Evolutionary conservation across 164 flowering plant genomes (phyloP).

Genomic region (Liriodendron chinense): DNA sequence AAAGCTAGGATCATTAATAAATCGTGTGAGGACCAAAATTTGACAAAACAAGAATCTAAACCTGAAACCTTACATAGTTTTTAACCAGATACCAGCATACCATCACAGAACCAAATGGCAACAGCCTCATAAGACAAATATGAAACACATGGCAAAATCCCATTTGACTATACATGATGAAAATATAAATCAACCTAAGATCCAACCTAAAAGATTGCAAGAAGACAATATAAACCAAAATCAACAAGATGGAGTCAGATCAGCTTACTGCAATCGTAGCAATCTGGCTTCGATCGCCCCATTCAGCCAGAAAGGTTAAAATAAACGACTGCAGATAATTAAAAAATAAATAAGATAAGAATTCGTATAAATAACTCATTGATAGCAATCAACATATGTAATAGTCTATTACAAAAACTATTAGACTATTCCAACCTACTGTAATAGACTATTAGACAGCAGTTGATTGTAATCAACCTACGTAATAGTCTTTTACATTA

Average conservation of each 20-base stretch:
- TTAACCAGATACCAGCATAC: neutral
- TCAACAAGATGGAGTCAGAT: neutral
- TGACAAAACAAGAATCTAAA: too few species aligned
- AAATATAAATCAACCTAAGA: neutral
- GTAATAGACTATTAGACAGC: too few species aligned
- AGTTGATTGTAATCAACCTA: too few species aligned
- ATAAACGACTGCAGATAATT: conserved; percentile 74
- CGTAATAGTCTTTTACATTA: too few species aligned
- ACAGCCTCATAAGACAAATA: neutral
- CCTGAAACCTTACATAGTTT: too few species aligned
- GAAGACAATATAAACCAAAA: neutral
- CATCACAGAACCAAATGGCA: neutral
- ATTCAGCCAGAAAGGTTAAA: conserved; percentile 92
- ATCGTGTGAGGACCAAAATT: too few species aligned
- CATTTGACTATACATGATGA: too few species aligned
- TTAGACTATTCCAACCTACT: too few species aligned
- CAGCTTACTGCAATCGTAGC: conserved; percentile 97
- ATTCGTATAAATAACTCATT: too few species aligned
- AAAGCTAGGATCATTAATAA: too few species aligned
- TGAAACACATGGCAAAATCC: neutral
- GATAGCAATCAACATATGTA: too few species aligned
- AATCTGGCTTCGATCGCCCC: conserved; percentile 99
- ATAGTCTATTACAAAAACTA: too few species aligned
- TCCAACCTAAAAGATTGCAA: neutral
- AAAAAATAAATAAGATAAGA: neutral